Percentiles rank a stretch among this genome's conserved stretches.
Evolutionary conservation across 345 rosid species (phyloP).

Genomic region (Laguncularia racemosa): DNA sequence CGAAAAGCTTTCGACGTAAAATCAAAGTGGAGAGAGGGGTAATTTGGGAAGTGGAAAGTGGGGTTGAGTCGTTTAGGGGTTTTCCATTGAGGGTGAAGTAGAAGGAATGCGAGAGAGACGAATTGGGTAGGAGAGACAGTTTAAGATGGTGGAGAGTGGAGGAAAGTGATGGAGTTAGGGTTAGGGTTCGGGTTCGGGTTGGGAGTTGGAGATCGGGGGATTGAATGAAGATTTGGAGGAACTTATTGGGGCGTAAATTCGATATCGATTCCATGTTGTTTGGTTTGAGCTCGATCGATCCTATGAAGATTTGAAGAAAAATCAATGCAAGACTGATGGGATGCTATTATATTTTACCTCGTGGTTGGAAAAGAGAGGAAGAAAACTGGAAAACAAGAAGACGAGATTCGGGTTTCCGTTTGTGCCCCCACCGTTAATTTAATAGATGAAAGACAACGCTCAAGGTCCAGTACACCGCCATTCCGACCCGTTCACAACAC

Average conservation of each 20-base stretch:
- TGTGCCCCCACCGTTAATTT: too few relatives aligned
- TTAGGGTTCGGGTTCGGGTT: constrained; percentile 28
- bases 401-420: too few relatives aligned
- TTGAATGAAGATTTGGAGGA: constrained; percentile 40
- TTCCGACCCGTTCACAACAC: too few relatives aligned
- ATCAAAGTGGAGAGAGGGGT: constrained; percentile 52
- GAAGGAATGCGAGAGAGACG: constrained; percentile 21
- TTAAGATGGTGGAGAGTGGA: constrained; percentile 33
- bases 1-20: constrained; percentile 47
- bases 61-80: constrained; percentile 35
- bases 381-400: too few relatives aligned
- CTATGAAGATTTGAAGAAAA: too few relatives aligned
- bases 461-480: too few relatives aligned
- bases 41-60: constrained; percentile 29
- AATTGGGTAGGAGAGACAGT: constrained; percentile 29
- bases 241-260: constrained; percentile 5
- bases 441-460: too few relatives aligned
- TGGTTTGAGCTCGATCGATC: too few relatives aligned
- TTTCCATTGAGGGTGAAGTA: constrained; percentile 61
- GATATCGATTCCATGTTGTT: background rate
- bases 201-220: constrained; percentile 19
- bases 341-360: too few relatives aligned
- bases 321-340: too few relatives aligned
- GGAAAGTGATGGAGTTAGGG: constrained; percentile 30
- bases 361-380: too few relatives aligned